These are phyloP conservation scores for Suhomyces bribrorum DNA, from an alignment of 1,139 yeast genomes.

Conservation along the genomic window DNA sequence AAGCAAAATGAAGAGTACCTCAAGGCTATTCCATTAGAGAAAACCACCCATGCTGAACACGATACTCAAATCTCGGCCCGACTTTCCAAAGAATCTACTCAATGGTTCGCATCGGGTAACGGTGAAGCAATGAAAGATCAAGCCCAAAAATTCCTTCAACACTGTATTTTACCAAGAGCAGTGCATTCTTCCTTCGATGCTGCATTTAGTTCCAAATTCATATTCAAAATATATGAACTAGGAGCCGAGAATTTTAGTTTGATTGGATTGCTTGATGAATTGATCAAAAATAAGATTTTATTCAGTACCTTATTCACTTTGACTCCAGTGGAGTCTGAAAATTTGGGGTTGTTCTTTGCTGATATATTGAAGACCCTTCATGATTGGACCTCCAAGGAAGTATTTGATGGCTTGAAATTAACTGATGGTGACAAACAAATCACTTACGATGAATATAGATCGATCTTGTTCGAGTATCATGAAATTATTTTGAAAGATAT, in stretches of 20 bases:
- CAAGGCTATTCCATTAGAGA: slow-evolving; percentile 28
- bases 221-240: slow-evolving; percentile 50
- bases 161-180: slow-evolving; percentile 75
- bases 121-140: slow-evolving; percentile 14
- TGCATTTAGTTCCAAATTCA: slow-evolving; percentile 62
- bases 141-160: slow-evolving; percentile 50
- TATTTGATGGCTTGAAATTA: slow-evolving; percentile 16
- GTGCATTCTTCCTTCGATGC: slow-evolving; percentile 87
- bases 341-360: slow-evolving; percentile 72
- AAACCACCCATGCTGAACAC: slow-evolving; percentile 34
- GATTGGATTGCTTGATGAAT: slow-evolving; percentile 43
- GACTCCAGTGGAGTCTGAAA: slow-evolving; percentile 79
- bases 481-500: slow-evolving; percentile 48
- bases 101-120: slow-evolving; percentile 27
- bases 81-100: slow-evolving; percentile 18
- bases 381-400: slow-evolving; percentile 39
- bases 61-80: slow-evolving; percentile 14
- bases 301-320: slow-evolving; percentile 66
- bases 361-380: slow-evolving; percentile 52
- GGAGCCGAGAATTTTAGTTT: slow-evolving; percentile 48
- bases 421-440: slow-evolving; percentile 15
- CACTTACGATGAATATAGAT: slow-evolving; percentile 40
- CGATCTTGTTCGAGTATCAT: slow-evolving; percentile 58
- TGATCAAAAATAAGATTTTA: slow-evolving; percentile 54
- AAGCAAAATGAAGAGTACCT: slow-evolving; percentile 26